Percentiles rank a stretch among this genome's conserved stretches.
Evolutionary conservation across 352 stramenopile genomes (phyloP).

Genomic region (Lagenidium sp.): DNA sequence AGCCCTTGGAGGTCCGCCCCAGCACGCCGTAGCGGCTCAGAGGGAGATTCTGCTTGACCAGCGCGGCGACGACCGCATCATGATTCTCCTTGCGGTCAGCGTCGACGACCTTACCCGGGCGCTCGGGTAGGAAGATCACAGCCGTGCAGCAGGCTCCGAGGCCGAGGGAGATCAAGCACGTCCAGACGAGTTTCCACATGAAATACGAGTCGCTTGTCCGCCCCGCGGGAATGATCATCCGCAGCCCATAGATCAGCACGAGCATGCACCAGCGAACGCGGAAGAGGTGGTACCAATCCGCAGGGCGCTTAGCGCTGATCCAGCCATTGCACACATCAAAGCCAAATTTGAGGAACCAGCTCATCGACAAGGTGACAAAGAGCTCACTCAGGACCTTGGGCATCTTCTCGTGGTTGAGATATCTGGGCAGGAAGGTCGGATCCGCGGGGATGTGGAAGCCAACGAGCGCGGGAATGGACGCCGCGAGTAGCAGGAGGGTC

Average conservation of each 20-base stretch:
- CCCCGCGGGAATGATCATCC: constrained; percentile 12
- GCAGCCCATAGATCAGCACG: constrained; percentile 21
- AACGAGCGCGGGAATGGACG: constrained; percentile 20
- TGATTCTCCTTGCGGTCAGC: constrained; percentile 15
- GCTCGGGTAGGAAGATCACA: constrained; percentile 18
- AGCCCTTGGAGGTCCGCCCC: constrained; percentile 27
- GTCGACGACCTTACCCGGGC: constrained; percentile 19
- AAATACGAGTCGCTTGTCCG: constrained; percentile 4
- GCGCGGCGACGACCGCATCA: constrained; percentile 27
- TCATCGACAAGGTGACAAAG: constrained; percentile 37
- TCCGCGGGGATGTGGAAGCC: constrained; percentile 23
- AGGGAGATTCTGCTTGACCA: constrained; percentile 38
- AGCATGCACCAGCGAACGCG: constrained; percentile 22
- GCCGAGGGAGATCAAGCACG: constrained; percentile 11
- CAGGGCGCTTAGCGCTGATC: constrained; percentile 16
- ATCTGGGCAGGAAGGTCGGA: constrained; percentile 18
- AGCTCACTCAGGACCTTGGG: constrained; percentile 13
- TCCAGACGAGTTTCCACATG: constrained; percentile 9
- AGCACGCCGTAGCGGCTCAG: constrained; percentile 37
- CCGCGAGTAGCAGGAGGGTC: constrained; percentile 23
- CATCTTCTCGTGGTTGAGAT: constrained; percentile 7
- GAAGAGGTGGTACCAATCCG: constrained; percentile 23
- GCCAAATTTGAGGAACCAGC: constrained; percentile 34
- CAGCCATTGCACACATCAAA: constrained; percentile 33
- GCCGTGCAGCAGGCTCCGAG: constrained; percentile 18